A percentile compares a stretch with the other conserved stretches of the same genome.
phyloP scores from a whole-genome alignment of 2,329 filamentous ascomycete species.

The Scedosporium minutisporum region DNA sequence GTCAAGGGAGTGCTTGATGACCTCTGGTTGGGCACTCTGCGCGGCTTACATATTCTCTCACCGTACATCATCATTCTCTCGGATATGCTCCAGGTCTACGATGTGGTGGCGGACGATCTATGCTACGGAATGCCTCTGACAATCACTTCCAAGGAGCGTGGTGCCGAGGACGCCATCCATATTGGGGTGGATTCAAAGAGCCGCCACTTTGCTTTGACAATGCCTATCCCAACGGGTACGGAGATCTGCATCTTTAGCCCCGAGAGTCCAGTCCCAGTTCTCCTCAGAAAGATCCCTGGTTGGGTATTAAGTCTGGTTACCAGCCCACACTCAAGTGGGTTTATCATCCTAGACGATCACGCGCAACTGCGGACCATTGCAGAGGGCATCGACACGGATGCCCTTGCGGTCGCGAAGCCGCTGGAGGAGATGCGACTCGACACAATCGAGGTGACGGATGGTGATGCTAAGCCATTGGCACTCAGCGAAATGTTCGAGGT shows the following conservation, averaged over 20 bases:
- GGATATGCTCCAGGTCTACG: conserved; percentile 66
- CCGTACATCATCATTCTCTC: conserved; percentile 69
- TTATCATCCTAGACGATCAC: conserved; percentile 64
- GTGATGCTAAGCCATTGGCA: conserved; percentile 15
- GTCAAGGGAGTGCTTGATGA: conserved; percentile 59
- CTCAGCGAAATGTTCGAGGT: conserved; percentile 24
- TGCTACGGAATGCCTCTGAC: conserved; percentile 45
- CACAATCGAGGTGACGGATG: conserved; percentile 19
- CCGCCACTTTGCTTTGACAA: conserved; percentile 55
- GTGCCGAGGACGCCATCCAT: conserved; percentile 41
- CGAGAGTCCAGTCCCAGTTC: conserved; percentile 47
- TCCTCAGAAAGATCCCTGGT: conserved; percentile 45
- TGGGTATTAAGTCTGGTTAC: conserved; percentile 59
- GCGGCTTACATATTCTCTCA: conserved; percentile 61
- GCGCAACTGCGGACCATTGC: conserved; percentile 60
- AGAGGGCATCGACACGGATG: conserved; percentile 47
- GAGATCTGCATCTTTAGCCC: conserved; percentile 60
- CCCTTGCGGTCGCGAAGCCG: conserved; percentile 43
- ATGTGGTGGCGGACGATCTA: conserved; percentile 70
- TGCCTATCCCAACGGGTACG: conserved; percentile 37
- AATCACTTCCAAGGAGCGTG: conserved; percentile 36
- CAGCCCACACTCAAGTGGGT: conserved; percentile 56
- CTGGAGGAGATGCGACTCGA: conserved; percentile 45
- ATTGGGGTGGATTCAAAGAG: conserved; percentile 62
- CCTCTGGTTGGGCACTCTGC: conserved; percentile 55